Evolutionary conservation across 805 yeast species (phyloP), one percentile per base, ranked within the genome.

Genomic region (Nakazawaea ernobii): DNA sequence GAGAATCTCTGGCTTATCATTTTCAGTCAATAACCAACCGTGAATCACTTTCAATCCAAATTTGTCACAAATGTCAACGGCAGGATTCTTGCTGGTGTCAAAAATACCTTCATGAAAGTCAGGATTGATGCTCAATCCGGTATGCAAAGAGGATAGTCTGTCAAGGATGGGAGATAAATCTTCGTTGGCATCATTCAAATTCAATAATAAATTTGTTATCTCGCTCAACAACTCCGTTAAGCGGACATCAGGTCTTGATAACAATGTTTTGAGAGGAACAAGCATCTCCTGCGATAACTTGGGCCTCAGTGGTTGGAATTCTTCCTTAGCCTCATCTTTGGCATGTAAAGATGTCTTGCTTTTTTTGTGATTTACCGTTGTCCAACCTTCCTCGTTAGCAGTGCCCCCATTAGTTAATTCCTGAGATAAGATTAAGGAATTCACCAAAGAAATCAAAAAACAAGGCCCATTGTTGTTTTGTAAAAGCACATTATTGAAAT

Each of bases 401-500:
- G 33, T 13, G 8, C 40, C 42, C 41, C 32, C 47, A 28, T n/a
- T 32, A 24, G 29, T 17, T 20, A 58, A 48, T 48, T 74, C 80
- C 42, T 61, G 55, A 3, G 79, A 66, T 15, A 90, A 62, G 6
- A 88, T 60, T 13, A 91, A 60, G 0, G 88, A 76, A 59, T 91
- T 91, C 42, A 80, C 73, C 36, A 91, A 65, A 0, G 96, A 91
- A 11, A 91, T 74, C 35, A 91, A 63, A 1, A 96, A 95, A 59
- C 96, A 90, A 0, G 97, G 96, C 0, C 97, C 97, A 58, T 89
- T 88, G 42, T 67, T 70, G 52, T 87, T 86, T 66, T 90, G 97
- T 17, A 88, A 63, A 3, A 91, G 66, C 32, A 90, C 78, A 37
- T 79, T 79, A 49, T 82, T 73, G 53, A 68, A 57, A 43, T 62